Conservation (phyloP, 108 stramenopile species). For the Asterionellopsis glacialis region DNA sequence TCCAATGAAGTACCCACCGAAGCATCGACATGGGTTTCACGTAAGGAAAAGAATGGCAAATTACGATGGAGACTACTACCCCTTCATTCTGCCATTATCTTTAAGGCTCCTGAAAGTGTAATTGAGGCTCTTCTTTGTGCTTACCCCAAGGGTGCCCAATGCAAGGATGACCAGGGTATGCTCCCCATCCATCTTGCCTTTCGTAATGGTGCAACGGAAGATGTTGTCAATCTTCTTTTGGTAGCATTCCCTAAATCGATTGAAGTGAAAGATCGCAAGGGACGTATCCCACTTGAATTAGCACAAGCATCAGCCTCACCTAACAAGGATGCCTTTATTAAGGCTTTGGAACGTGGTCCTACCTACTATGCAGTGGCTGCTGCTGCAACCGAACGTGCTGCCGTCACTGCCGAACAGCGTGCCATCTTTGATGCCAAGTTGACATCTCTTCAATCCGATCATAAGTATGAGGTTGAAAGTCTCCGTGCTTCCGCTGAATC, state of each 20-base stretch:
- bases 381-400: constrained; percentile 23
- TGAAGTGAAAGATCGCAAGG: constrained; percentile 79
- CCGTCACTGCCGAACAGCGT: constrained; percentile 22
- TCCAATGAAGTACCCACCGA: constrained; percentile 43
- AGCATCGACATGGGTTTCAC: constrained; percentile 62
- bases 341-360: constrained; percentile 60
- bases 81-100: constrained; percentile 83
- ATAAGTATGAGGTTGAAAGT: constrained; percentile 3
- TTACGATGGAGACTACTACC: constrained; percentile 83
- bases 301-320: constrained; percentile 59
- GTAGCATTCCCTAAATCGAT: constrained; percentile 71
- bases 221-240: constrained; percentile 52
- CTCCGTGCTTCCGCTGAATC: neutral
- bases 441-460: constrained; percentile 6
- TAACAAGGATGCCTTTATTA: constrained; percentile 55
- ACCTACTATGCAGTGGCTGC: constrained; percentile 35
- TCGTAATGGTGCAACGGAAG: constrained; percentile 53
- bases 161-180: constrained; percentile 86
- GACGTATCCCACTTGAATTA: constrained; percentile 72
- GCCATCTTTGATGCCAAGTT: constrained; percentile 24
- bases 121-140: constrained; percentile 54
- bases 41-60: constrained; percentile 69
- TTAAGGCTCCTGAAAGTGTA: constrained; percentile 71
- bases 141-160: constrained; percentile 57
- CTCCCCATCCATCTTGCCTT: constrained; percentile 81